Conservation (phyloP, 1,139 yeast genomes). For the Kodamaea sp. region DNA sequence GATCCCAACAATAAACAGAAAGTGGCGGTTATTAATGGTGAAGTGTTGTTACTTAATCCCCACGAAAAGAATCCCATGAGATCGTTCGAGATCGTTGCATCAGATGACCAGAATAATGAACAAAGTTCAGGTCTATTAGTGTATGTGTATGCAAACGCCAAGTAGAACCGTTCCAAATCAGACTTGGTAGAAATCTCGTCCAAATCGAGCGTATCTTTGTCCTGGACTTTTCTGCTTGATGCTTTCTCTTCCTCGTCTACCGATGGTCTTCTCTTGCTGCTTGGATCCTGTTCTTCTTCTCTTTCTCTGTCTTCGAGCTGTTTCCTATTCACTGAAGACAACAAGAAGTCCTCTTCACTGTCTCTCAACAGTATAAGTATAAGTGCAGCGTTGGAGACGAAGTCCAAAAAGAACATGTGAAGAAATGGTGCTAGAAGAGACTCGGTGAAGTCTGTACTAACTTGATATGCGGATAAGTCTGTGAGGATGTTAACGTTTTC, state of each 20-base stretch:
- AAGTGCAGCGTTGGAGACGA: constrained; percentile 75
- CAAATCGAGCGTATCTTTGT: constrained; percentile 29
- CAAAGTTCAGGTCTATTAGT: constrained; percentile 61
- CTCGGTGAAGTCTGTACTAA: constrained; percentile 29
- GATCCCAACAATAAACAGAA: constrained; percentile 80
- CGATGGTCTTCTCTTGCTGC: constrained; percentile 1
- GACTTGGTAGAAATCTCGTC: constrained; percentile 69
- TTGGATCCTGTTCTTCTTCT: constrained; percentile 6
- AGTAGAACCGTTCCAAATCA: constrained; percentile 84
- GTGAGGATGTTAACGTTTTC: constrained; percentile 26
- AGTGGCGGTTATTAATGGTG: constrained; percentile 80
- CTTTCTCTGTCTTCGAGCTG: constrained; percentile 24
- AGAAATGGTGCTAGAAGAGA: constrained; percentile 43
- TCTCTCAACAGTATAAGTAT: constrained; percentile 78
- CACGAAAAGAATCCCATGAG: constrained; percentile 77
- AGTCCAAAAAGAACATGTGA: constrained; percentile 57
- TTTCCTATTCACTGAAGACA: constrained; percentile 47
- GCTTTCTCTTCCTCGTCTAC: constrained; percentile 8
- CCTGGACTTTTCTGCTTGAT: constrained; percentile 6
- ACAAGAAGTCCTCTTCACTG: constrained; percentile 79
- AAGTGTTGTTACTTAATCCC: constrained; percentile 80
- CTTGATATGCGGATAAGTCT: constrained; percentile 20
- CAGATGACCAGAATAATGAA: constrained; percentile 69
- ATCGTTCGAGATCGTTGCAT: constrained; percentile 41
- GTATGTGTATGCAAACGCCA: constrained; percentile 74